phyloP scores from a whole-genome alignment of 169 alveolate species.

The Eimeria maxima region DNA sequence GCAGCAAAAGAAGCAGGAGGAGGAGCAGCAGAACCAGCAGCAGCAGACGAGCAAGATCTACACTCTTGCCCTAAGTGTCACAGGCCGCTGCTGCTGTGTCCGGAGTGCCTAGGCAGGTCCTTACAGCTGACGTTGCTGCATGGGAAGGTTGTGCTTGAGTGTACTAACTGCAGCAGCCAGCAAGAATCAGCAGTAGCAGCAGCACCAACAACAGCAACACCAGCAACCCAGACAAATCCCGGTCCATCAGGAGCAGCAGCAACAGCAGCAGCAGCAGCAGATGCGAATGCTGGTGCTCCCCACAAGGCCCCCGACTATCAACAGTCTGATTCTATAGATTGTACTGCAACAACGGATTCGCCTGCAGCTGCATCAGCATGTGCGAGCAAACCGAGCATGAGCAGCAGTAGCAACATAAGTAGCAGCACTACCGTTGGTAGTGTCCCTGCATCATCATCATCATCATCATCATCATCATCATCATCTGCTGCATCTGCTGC shows the following conservation, averaged over 20 bases:
- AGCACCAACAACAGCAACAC: constrained; percentile 28
- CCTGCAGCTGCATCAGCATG: background rate
- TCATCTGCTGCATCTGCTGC: too few relatives aligned
- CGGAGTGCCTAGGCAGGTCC: constrained; percentile 88
- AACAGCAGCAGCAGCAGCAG: constrained; percentile 19
- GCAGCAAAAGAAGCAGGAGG: constrained; percentile 24
- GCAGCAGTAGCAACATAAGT: background rate
- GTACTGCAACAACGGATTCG: background rate
- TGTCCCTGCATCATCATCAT: too few relatives aligned
- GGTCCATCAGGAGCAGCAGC: background rate
- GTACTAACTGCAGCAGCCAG: constrained; percentile 85
- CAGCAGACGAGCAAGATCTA: constrained; percentile 45
- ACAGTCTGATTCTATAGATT: background rate
- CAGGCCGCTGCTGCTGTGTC: constrained; percentile 87
- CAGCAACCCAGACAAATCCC: background rate
- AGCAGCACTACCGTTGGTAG: too few relatives aligned
- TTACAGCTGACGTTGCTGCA: constrained; percentile 86
- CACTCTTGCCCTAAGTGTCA: constrained; percentile 68
- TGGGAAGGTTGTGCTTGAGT: constrained; percentile 87
- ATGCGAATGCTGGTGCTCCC: background rate
- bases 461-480: too few relatives aligned
- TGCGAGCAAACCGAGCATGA: background rate
- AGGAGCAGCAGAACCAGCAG: constrained; percentile 57
- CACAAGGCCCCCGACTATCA: background rate
- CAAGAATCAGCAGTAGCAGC: background rate